Conservation (phyloP, 768 basidiomycete species). For the Pholiota conissans region DNA sequence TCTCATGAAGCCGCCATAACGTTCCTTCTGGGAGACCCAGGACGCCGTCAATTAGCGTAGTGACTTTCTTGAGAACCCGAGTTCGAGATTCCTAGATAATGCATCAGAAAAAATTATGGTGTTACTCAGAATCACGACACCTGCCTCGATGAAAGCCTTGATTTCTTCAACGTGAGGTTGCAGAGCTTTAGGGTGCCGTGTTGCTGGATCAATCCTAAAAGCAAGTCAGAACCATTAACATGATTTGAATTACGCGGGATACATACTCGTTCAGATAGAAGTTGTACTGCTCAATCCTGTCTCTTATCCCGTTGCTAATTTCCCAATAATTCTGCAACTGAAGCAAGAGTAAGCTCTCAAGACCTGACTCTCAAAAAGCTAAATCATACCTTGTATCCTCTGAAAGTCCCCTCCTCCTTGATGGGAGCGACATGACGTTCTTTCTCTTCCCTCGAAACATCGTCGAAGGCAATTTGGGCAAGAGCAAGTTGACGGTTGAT, state of each 20-base stretch:
- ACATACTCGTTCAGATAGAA: conserved; percentile 27
- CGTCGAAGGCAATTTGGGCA: conserved; percentile 30
- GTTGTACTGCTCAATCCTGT: conserved; percentile 35
- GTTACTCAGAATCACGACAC: neutral
- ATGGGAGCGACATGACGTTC: conserved; percentile 29
- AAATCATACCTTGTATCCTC: conserved; percentile 31
- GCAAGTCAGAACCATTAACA: neutral
- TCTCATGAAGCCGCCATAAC: conserved; percentile 31
- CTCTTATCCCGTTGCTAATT: conserved; percentile 34
- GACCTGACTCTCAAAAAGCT: neutral
- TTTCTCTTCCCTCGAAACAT: conserved; percentile 30
- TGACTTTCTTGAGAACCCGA: conserved; percentile 30
- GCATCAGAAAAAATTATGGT: too few relatives aligned
- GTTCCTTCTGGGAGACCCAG: conserved; percentile 31
- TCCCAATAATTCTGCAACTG: conserved; percentile 35
- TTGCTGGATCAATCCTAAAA: conserved; percentile 28
- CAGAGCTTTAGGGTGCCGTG: conserved; percentile 28
- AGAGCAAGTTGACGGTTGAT: conserved; percentile 31
- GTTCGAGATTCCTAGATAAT: conserved; percentile 22
- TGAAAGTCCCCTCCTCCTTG: conserved; percentile 33
- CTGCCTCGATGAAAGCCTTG: conserved; percentile 26
- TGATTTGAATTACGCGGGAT: too few relatives aligned
- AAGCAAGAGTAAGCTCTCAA: neutral
- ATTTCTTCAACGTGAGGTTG: conserved; percentile 30
- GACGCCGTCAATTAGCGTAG: conserved; percentile 29